Evolutionary conservation across 2,329 filamentous ascomycete genomes (phyloP).

Genomic region (Cordyceps javanica): DNA sequence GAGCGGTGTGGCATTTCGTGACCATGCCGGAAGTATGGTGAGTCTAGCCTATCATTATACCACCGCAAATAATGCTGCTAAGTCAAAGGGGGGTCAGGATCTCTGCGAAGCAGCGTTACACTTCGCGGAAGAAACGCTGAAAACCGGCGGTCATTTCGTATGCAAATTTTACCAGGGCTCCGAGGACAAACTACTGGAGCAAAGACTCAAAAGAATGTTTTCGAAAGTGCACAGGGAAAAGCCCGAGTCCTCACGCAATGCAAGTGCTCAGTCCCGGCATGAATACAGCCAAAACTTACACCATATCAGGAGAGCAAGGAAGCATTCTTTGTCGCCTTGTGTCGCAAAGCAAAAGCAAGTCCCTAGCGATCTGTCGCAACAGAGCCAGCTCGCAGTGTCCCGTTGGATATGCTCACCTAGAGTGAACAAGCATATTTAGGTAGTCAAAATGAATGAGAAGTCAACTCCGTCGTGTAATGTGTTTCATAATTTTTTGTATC

Average conservation of each 20-base stretch:
- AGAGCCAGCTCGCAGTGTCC: conserved; percentile 13
- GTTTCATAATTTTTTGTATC: conserved; percentile 26
- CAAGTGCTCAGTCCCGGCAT: conserved; percentile 38
- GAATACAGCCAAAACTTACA: conserved; percentile 4
- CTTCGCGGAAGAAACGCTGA: conserved; percentile 81
- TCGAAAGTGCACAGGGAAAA: conserved; percentile 78
- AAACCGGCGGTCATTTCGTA: conserved; percentile 78
- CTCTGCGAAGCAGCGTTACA: conserved; percentile 78
- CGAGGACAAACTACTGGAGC: conserved; percentile 78
- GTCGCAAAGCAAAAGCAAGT: conserved; percentile 45
- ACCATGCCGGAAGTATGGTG: conserved; percentile 95
- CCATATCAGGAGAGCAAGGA: conserved; percentile 53
- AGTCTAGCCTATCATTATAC: conserved; percentile 25
- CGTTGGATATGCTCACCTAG: too few relatives aligned
- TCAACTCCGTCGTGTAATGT: conserved; percentile 1
- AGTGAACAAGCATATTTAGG: neutral
- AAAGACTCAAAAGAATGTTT: conserved; percentile 69
- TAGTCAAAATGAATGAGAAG: conserved; percentile 9
- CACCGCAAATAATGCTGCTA: neutral
- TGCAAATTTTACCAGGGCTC: conserved; percentile 96
- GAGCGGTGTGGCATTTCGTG: conserved; percentile 76
- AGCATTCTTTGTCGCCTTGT: conserved; percentile 75
- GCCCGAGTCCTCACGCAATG: conserved; percentile 81
- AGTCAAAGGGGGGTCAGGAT: conserved; percentile 51
- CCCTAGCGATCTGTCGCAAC: neutral